Base-by-base conservation (phyloP, 1,284 basidiomycete genomes). In the Puccinia coronata region DNA sequence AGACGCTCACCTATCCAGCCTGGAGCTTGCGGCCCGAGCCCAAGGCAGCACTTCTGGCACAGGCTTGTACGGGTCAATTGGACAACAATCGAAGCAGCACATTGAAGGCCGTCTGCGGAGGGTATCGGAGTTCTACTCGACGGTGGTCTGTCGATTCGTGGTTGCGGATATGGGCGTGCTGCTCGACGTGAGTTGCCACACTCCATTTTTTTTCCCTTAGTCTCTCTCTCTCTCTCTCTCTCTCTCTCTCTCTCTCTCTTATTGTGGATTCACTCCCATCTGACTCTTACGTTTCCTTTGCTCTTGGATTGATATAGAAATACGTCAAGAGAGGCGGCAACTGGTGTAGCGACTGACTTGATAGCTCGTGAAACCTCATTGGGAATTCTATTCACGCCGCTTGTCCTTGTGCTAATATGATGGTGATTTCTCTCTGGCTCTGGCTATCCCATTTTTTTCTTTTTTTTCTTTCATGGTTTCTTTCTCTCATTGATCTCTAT, bases 141-240 rank as follows among this genome's bases (percentile, higher is more conserved):
- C 90, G 59, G 94, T 97, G 79, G 90, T 99, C 63, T 88, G 97
- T 79, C 93, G 93, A 12, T 97, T 97, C 86, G 93, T 98, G 83
- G 90, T 98, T 84, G 91, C 92, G 70, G 89, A 90, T 81, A 82
- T 89, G 16, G 88, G 75, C 6, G 28, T 77, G 18, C 51, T 77
- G 39, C 47, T 77, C 9, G 75, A 77, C 69, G 75, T 77, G 23
- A 77, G 75, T 67, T 1, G 34, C 2, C 69, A n/a, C n/a, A n/a
- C n/a, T n/a, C n/a, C n/a, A n/a, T n/a, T n/a, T n/a, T n/a, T n/a
- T 25, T 20, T 43, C n/a, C 20, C 8, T 28, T 31, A 2, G 14
- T 23, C 16, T 41, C 8, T 25, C 23, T 28, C 8, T 14, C 34
- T 34, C 18, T 55, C 31, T 31, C 43, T 25, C 23, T 28, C 36